Evolutionary conservation across 208 protist genomes (phyloP).

Genomic region (Porcisia deanei): DNA sequence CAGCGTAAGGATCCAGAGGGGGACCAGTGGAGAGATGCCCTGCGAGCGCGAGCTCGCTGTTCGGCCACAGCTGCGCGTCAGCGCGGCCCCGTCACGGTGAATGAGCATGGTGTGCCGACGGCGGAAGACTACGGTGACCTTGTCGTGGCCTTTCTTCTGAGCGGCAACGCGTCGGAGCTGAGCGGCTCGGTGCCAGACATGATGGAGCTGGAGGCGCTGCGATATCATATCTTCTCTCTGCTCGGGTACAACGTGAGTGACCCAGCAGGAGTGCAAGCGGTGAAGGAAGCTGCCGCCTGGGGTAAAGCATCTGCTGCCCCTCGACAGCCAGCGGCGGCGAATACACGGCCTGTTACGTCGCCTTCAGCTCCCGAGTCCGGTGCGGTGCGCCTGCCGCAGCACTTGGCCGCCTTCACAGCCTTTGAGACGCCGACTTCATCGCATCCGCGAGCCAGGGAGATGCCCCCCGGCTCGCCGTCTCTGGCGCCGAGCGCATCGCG

Average conservation of each 20-base stretch:
- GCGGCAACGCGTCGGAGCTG: constrained; percentile 47
- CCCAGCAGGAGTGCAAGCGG: constrained; percentile 35
- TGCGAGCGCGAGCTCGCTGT: constrained; percentile 29
- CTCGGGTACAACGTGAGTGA: constrained; percentile 52
- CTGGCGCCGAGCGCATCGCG: constrained; percentile 10
- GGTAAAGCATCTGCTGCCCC: not conserved
- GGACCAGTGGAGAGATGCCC: constrained; percentile 18
- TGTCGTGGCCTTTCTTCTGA: constrained; percentile 73
- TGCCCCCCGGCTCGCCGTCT: not conserved
- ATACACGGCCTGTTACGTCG: not conserved
- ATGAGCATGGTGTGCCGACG: constrained; percentile 29
- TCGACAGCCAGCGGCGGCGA: not conserved
- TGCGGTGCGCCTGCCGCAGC: constrained; percentile 5
- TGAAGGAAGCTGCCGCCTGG: constrained; percentile 12
- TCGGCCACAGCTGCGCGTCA: constrained; percentile 15
- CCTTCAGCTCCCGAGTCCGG: constrained; percentile 5
- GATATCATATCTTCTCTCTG: constrained; percentile 79
- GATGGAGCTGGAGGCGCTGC: constrained; percentile 75
- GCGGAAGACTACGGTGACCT: constrained; percentile 77
- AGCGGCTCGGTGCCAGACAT: constrained; percentile 64
- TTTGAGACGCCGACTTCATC: constrained; percentile 9
- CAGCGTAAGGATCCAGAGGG: constrained; percentile 13
- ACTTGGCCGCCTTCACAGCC: constrained; percentile 13
- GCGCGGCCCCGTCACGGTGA: constrained; percentile 21
- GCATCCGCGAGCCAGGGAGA: not conserved